phyloP scores from a whole-genome alignment of 805 yeast genomes.

The Kuraishia capsulata region DNA sequence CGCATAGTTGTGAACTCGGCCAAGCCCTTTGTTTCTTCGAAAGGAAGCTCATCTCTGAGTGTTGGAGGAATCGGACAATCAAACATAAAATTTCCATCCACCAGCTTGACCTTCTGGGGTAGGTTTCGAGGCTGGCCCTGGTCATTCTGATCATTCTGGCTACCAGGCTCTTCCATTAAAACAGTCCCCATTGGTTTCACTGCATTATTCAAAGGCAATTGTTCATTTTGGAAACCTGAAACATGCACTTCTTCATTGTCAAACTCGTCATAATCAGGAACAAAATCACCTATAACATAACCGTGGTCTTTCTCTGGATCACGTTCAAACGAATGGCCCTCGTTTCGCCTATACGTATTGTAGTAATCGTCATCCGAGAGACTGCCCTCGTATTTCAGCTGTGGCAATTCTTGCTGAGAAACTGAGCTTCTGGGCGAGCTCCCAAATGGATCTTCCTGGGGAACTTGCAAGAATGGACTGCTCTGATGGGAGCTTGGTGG shows the following conservation, averaged over 20 bases:
- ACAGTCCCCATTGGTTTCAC: background rate
- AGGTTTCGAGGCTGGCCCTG: background rate
- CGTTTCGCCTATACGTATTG: background rate
- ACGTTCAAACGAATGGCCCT: no score
- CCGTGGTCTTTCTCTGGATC: background rate
- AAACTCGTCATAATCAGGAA: background rate
- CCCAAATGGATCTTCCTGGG: background rate
- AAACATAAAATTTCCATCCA: conserved; percentile 71
- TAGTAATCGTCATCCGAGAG: background rate
- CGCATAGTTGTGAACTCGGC: conserved; percentile 79
- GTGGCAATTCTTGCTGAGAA: background rate
- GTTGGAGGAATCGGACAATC: conserved; percentile 83
- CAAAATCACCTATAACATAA: background rate
- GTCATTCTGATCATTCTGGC: background rate
- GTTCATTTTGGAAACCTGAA: background rate
- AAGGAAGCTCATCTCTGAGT: conserved; percentile 41
- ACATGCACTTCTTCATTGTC: background rate
- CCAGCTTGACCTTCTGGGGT: conserved; percentile 35
- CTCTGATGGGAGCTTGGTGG: background rate
- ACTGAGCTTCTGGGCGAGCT: no score
- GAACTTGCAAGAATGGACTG: background rate
- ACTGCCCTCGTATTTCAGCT: background rate
- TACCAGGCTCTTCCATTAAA: background rate
- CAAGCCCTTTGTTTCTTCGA: conserved; percentile 30
- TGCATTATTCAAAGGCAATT: background rate